Evolutionary conservation across 108 stramenopile species (phyloP), one percentile per base, ranked within the genome.

Genomic region (Conticribra guillardii): DNA sequence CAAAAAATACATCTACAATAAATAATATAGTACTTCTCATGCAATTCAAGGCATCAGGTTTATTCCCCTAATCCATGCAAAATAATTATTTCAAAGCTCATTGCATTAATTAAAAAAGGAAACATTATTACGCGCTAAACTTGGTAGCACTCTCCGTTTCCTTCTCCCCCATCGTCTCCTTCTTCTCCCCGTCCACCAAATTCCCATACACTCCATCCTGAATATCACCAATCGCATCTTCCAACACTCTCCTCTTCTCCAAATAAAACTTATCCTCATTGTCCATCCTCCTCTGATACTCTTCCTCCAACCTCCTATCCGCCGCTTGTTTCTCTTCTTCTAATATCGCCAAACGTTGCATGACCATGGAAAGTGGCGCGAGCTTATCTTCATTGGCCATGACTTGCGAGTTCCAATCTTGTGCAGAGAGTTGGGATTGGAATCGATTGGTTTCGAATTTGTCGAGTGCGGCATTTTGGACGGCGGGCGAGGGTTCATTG

Each of bases 271-370:
- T 79, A 60, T 96, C 88, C 61, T 92, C 92, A 45, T 87, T 73
- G 44, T 84, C 83, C 59, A 80, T 82, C 65, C 92, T 80, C 47
- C 81, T 44, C 57, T 72, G 68, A 60, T 86, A 92, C 66, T 96
- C 95, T 66, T 96, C 89, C 76, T 93, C 86, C 64, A 96, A 71
- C 16, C 89, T 73, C 33, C 37, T 41, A 67, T 89, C 82, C 0
- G 80, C 88, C 4, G 89, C 92, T 18, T 70, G 64, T 67, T 87
- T 91, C 77, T 96, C 95, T 54, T 93, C 85, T 55, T 96, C 92
- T 58, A 96, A 74, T 46, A 91, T 54, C 3, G 92, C 92, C 37
- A 96, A 66, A 28, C 81, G 81, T 65, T 91, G 72, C 91, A 91
- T 91, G 4, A 91, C 77, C 51, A 70, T 73, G 53, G 89, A 77